Percentiles rank a stretch among this genome's conserved stretches.
These are phyloP conservation scores for Malassezia dermatis DNA, from an alignment of 1,284 basidiomycete species.

Conservation along the genomic window DNA sequence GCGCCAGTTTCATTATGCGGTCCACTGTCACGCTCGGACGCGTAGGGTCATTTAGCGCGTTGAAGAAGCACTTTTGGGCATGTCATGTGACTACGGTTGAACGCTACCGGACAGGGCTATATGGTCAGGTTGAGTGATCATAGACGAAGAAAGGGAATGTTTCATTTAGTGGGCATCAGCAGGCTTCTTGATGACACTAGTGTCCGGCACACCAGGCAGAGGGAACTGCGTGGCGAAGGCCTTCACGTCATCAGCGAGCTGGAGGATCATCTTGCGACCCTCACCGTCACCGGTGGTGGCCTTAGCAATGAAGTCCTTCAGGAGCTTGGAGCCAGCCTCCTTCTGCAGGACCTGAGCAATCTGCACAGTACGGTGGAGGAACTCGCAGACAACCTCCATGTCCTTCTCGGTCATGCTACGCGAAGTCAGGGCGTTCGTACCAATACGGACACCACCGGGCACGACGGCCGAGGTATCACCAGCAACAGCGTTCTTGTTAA, in stretches of 20 bases:
- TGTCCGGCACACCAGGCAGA: constrained; percentile 74
- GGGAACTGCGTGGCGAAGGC: constrained; percentile 78
- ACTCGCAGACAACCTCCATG: constrained; percentile 71
- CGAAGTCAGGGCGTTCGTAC: constrained; percentile 85
- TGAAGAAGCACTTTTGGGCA: neutral
- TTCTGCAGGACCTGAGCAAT: constrained; percentile 57
- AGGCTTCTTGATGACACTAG: constrained; percentile 42
- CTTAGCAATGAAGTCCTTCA: constrained; percentile 84
- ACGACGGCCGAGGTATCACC: constrained; percentile 87
- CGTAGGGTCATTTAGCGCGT: neutral
- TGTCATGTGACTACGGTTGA: constrained; percentile 16
- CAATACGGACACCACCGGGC: constrained; percentile 93
- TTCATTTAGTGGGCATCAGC: constrained; percentile 16
- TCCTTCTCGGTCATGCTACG: constrained; percentile 82
- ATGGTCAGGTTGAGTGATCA: constrained; percentile 18
- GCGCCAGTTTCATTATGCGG: neutral
- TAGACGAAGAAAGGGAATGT: neutral
- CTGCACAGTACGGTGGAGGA: constrained; percentile 52
- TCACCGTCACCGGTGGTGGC: constrained; percentile 64
- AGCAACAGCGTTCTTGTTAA: constrained; percentile 82
- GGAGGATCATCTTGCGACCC: constrained; percentile 60
- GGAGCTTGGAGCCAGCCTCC: constrained; percentile 83
- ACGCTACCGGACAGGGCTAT: constrained; percentile 11
- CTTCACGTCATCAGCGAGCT: constrained; percentile 64
- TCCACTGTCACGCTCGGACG: neutral